Evolutionary conservation across 352 stramenopile genomes (phyloP), one percentile per base, ranked within the genome.

Genomic region (Globisporangium heterothallicum): DNA sequence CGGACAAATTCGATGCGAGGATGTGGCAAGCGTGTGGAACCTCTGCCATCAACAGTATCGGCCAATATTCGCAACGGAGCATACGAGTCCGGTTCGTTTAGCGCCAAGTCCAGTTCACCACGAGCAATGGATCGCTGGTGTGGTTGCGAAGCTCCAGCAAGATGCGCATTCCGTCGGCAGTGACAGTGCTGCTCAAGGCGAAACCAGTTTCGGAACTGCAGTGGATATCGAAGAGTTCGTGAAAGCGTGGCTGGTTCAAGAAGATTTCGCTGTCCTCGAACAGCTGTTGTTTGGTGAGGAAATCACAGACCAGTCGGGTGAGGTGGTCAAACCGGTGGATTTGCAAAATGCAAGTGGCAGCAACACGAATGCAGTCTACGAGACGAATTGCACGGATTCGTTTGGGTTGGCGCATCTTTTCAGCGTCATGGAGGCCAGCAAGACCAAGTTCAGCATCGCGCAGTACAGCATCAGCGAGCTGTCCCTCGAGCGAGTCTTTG

Each of bases 401-500:
- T 92, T 88, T 27, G 66, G 64, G n/a, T 64, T 97, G 7, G 67
- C 80, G 1, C 67, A 88, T 10, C 61, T 84, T 7, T 98, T 98
- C 49, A 65, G 49, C 1, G 46, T 79, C 36, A 59, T 98, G 50
- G 90, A 98, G 56, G 47, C 48, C 7, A 64, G 73, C 50, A 97
- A 96, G 68, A 25, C 51, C 5, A 51, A 45, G 21, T 86, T 95
- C 45, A 42, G 63, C 12, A 87, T 98, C 43, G 64, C 79, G 46
- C 84, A 94, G 47, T 98, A 98, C 66, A 94, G 72, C 54, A 72
- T 98, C 29, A 94, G 81, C 36, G 89, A 98, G 56, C 68, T 94
- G 34, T 95, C 89, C 1, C 74, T 98, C 1, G 92, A 98, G 66
- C 82, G 87, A 19, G 86, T 98, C 14, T 98, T 98, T 62, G 93